These are phyloP conservation scores for Pseudofabraea citricarpa DNA, from an alignment of 2,329 filamentous ascomycete species.

Conservation along the genomic window DNA sequence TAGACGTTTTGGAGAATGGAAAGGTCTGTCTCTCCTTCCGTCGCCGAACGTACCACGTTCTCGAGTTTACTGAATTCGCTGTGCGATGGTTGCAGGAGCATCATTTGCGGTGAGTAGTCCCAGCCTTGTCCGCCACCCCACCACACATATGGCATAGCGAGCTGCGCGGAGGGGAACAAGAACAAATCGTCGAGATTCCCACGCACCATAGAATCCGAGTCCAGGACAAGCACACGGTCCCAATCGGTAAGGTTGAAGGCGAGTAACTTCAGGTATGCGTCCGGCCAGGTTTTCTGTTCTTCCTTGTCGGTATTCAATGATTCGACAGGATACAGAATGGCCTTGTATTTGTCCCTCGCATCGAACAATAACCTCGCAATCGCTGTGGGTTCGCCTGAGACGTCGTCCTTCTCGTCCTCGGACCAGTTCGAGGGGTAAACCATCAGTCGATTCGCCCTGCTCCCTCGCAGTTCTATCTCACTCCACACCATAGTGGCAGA, in stretches of 20 bases:
- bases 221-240: conserved; percentile 19
- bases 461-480: conserved; percentile 23
- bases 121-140: conserved; percentile 18
- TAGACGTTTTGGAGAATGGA: conserved; percentile 45
- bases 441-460: conserved; percentile 21
- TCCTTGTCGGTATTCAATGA: conserved; percentile 14
- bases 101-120: conserved; percentile 18
- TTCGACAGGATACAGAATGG: conserved; percentile 19
- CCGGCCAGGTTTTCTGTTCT: conserved; percentile 16
- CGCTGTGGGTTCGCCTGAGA: conserved; percentile 12
- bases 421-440: conserved; percentile 22
- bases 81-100: conserved; percentile 19
- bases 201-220: conserved; percentile 17
- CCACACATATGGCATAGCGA: conserved; percentile 24
- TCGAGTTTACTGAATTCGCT: conserved; percentile 14
- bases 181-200: conserved; percentile 24
- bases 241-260: conserved; percentile 25
- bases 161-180: conserved; percentile 17
- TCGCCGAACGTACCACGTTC: conserved; percentile 11
- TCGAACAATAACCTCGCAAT: conserved; percentile 19
- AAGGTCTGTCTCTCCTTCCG: conserved; percentile 19
- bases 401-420: conserved; percentile 9
- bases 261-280: conserved; percentile 22
- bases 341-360: conserved; percentile 18
- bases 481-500: conserved; percentile 24